These are phyloP conservation scores for Ogataea haglerorum DNA, from an alignment of 805 yeast species.

Conservation along the genomic window DNA sequence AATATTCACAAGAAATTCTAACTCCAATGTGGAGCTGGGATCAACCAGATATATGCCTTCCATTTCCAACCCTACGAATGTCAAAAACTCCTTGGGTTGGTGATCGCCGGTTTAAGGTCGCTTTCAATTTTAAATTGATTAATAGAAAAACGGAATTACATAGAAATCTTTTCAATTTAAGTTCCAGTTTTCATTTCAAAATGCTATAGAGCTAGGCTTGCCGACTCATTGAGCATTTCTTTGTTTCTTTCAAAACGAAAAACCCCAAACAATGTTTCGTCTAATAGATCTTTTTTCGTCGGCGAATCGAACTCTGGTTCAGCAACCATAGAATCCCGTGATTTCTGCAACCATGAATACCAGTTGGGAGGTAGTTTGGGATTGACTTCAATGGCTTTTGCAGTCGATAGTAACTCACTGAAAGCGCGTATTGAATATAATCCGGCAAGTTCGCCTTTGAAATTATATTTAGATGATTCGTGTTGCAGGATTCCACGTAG, in stretches of 20 bases:
- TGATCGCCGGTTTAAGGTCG: slow-evolving; percentile 9
- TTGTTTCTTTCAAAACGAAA: slow-evolving; percentile 21
- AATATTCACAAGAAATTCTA: slow-evolving; percentile 14
- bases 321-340: not conserved
- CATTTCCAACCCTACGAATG: slow-evolving; percentile 67
- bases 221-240: slow-evolving; percentile 22
- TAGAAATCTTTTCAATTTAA: not conserved
- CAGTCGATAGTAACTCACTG: not conserved
- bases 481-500: slow-evolving; percentile 20
- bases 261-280: slow-evolving; percentile 9
- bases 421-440: slow-evolving; percentile 3
- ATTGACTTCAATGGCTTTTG: not conserved
- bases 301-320: not conserved
- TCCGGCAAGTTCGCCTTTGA: slow-evolving; percentile 1
- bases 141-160: not conserved
- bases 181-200: not conserved
- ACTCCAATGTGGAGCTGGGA: slow-evolving; percentile 16
- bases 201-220: slow-evolving; percentile 13
- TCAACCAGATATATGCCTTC: slow-evolving; percentile 35
- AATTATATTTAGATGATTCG: slow-evolving; percentile 20
- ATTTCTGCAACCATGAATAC: not conserved
- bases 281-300: slow-evolving; percentile 1
- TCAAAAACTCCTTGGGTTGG: slow-evolving; percentile 76
- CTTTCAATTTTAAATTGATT: not conserved
- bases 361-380: not conserved